Evolutionary conservation across 2,329 filamentous ascomycete species (phyloP).

Genomic region (Fulvia fulva): DNA sequence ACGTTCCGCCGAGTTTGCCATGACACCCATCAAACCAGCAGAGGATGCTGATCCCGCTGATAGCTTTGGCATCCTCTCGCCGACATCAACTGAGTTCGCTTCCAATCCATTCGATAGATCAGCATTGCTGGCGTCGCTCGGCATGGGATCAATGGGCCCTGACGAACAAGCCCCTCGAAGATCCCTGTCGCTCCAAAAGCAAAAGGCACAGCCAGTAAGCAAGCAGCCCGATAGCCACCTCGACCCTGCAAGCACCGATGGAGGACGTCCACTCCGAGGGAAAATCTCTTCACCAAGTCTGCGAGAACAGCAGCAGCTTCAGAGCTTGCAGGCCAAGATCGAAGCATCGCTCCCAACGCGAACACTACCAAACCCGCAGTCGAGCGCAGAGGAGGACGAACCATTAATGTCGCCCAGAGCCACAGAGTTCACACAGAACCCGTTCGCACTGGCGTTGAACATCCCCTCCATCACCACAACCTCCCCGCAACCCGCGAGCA

Average conservation of each 20-base stretch:
- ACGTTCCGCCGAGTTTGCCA: constrained; percentile 36
- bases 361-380: neutral
- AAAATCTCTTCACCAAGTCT: constrained; percentile 34
- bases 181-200: constrained; percentile 20
- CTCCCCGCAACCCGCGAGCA: constrained; percentile 30
- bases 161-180: constrained; percentile 23
- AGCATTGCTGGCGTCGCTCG: constrained; percentile 33
- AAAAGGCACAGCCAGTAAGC: constrained; percentile 1
- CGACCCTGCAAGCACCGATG: neutral
- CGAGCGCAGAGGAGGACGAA: constrained; percentile 34
- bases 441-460: constrained; percentile 47
- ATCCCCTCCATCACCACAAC: constrained; percentile 20
- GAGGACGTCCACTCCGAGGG: constrained; percentile 20
- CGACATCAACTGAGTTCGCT: constrained; percentile 40
- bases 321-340: constrained; percentile 31
- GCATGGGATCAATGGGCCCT: constrained; percentile 34
- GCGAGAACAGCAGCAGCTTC: constrained; percentile 32
- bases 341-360: constrained; percentile 25
- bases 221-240: neutral
- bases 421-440: constrained; percentile 68
- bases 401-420: constrained; percentile 67
- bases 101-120: constrained; percentile 34
- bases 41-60: constrained; percentile 33
- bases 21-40: constrained; percentile 32
- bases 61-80: constrained; percentile 38